Base-by-base conservation (phyloP, 805 yeast genomes). In the Kodamaea lidongshanica region DNA sequence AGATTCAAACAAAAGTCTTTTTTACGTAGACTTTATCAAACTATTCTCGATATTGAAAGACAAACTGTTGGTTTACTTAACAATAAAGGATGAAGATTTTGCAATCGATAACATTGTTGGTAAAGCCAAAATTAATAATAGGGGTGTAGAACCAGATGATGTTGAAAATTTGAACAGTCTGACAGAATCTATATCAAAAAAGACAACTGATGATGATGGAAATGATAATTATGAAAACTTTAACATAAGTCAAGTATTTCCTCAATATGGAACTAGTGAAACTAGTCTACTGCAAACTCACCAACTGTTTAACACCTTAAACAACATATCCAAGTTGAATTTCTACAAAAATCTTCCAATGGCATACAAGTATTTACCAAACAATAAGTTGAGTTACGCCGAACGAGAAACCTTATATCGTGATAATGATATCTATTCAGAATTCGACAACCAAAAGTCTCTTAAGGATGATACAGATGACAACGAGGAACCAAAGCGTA, bases 211-310 rank as follows among this genome's bases (percentile, higher is more conserved):
- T n/a, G 34, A 30, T 6, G 27, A 28, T 7, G 26, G 11, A 3
- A 19, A 16, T 2, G 40, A 38, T 15, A 15, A 24, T 6, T 54
- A 50, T 5, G 65, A 56, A 26, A 48, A 47, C 26, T 53, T 63
- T 19, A 56, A 62, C 1, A 40, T 62, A 3, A 42, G 50, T 17
- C 68, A 60, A 33, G 59, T 61, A 7, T 64, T 64, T 33, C 70
- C 70, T 12, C 58, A 57, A 23, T 61, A 59, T 37, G 67, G 65
- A 6, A 26, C 39, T 7, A 49, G 52, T 14, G 56, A 52, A 18
- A n/a, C n/a, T n/a, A 37, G 55, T 5, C 34, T 50, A 11, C 35
- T 53, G 1, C 60, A 56, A 8, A 53, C 45, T 12, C 65, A 58
- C 36, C 53, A 63, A 0, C 41, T 57, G 10, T 64, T 64, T 41